These are phyloP conservation scores for Erodium maritimum DNA, from an alignment of 345 rosid species.

Conservation along the genomic window DNA sequence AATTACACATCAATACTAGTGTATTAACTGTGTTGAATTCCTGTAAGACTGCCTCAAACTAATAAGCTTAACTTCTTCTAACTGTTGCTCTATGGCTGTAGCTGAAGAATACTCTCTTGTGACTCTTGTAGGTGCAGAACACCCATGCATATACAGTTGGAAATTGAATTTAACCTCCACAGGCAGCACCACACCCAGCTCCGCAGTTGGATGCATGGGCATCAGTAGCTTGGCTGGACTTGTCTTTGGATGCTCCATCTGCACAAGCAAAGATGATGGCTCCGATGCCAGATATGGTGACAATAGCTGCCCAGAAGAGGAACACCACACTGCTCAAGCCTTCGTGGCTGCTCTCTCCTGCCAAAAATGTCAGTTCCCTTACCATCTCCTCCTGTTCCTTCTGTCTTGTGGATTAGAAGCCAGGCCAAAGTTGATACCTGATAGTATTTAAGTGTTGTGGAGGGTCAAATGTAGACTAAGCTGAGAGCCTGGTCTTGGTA, in stretches of 20 bases:
- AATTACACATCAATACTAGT: background rate
- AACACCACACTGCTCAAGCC: conserved; percentile 8
- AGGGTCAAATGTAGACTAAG: background rate
- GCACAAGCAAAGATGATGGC: conserved; percentile 36
- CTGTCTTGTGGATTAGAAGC: background rate
- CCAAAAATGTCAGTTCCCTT: conserved; percentile 17
- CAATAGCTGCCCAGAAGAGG: conserved; percentile 22
- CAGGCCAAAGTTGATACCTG: too few relatives aligned
- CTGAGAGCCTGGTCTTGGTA: background rate
- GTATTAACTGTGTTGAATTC: too few relatives aligned
- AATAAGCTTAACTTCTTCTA: background rate
- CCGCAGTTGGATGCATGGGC: conserved; percentile 22
- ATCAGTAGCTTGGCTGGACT: conserved; percentile 14
- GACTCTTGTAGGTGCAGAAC: too few relatives aligned
- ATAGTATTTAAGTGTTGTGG: background rate
- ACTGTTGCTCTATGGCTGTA: background rate
- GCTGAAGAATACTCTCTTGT: background rate
- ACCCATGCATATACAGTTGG: background rate
- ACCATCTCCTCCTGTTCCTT: conserved; percentile 14
- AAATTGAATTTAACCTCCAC: conserved; percentile 26
- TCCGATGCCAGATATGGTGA: conserved; percentile 22
- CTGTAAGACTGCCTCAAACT: background rate
- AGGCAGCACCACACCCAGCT: conserved; percentile 37
- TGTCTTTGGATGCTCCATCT: conserved; percentile 36
- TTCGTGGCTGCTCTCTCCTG: conserved; percentile 1